Evolutionary conservation across 2,329 filamentous ascomycete genomes (phyloP).

Genomic region (Phaeophleospora eucalypticola): DNA sequence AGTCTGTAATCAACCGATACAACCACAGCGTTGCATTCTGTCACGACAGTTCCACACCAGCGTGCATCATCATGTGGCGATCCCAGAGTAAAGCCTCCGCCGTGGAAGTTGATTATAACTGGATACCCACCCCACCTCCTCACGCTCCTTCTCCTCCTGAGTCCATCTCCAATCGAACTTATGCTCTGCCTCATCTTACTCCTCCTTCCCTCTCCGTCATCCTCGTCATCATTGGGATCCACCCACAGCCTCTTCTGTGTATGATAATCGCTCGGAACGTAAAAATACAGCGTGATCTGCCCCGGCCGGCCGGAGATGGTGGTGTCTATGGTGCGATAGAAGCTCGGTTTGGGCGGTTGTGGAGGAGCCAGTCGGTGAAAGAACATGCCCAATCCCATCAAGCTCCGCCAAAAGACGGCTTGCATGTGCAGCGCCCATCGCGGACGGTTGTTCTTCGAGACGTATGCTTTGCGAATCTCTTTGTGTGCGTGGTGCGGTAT

Average conservation of each 20-base stretch:
- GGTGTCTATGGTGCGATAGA: slow-evolving; percentile 53
- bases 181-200: slow-evolving; percentile 24
- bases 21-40: slow-evolving; percentile 54
- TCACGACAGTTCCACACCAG: slow-evolving; percentile 55
- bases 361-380: slow-evolving; percentile 61
- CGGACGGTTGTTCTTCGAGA: slow-evolving; percentile 32
- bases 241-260: slow-evolving; percentile 37
- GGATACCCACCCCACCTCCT: slow-evolving; percentile 45
- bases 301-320: slow-evolving; percentile 45
- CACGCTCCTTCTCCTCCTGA: slow-evolving; percentile 31
- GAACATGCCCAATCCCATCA: slow-evolving; percentile 67
- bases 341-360: slow-evolving; percentile 57
- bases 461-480: slow-evolving; percentile 14
- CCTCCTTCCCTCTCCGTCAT: slow-evolving; percentile 16
- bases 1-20: slow-evolving; percentile 59
- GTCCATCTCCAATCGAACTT: slow-evolving; percentile 18
- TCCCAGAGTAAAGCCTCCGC: slow-evolving; percentile 60
- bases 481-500: slow-evolving; percentile 9
- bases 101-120: slow-evolving; percentile 61
- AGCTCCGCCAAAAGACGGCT: slow-evolving; percentile 61
- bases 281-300: slow-evolving; percentile 56
- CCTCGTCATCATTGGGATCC: slow-evolving; percentile 12
- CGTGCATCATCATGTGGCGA: slow-evolving; percentile 57
- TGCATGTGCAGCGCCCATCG: slow-evolving; percentile 61
- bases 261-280: slow-evolving; percentile 53